These are phyloP conservation scores for Aspergillus sergii DNA, from an alignment of 2,329 filamentous ascomycete species.

Conservation along the genomic window DNA sequence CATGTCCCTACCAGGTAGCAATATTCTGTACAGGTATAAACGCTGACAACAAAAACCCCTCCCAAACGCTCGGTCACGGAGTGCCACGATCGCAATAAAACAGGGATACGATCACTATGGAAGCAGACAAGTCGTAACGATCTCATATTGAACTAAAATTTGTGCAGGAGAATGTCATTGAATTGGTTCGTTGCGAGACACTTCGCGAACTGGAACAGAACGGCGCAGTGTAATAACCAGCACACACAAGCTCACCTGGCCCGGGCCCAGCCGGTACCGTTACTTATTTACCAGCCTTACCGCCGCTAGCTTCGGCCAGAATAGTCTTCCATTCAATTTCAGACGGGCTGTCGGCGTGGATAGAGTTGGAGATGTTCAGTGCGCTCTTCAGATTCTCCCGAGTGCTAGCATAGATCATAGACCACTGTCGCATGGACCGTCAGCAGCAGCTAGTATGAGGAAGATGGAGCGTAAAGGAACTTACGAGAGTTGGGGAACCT, in stretches of 20 bases:
- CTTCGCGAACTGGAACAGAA: slow-evolving; percentile 19
- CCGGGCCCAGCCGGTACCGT: slow-evolving; percentile 40
- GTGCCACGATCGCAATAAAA: slow-evolving; percentile 22
- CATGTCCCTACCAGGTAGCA: slow-evolving; percentile 23
- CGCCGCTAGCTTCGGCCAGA: slow-evolving; percentile 43
- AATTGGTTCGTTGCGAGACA: slow-evolving; percentile 30
- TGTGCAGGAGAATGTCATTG: slow-evolving; percentile 33
- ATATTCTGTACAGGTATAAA: slow-evolving; percentile 32
- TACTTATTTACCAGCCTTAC: slow-evolving; percentile 43
- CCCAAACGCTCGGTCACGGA: slow-evolving; percentile 20
- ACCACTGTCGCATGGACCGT: slow-evolving; percentile 36
- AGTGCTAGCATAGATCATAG: slow-evolving; percentile 55
- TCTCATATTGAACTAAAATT: slow-evolving; percentile 42
- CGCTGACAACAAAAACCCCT: slow-evolving; percentile 25
- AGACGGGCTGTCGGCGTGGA: slow-evolving; percentile 45
- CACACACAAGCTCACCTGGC: slow-evolving; percentile 27
- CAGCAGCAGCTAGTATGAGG: slow-evolving; percentile 13
- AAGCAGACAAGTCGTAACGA: slow-evolving; percentile 37
- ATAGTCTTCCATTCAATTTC: slow-evolving; percentile 48
- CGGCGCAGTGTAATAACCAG: slow-evolving; percentile 21
- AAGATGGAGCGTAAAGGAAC: slow-evolving; percentile 15
- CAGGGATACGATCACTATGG: slow-evolving; percentile 24
- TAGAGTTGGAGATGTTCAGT: slow-evolving; percentile 45
- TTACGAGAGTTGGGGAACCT: slow-evolving; percentile 44
- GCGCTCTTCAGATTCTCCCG: slow-evolving; percentile 53